A percentile compares a stretch with the other conserved stretches of the same genome.
phyloP scores from a whole-genome alignment of 2,329 filamentous ascomycete species.

The Ceratocystis colombiana region DNA sequence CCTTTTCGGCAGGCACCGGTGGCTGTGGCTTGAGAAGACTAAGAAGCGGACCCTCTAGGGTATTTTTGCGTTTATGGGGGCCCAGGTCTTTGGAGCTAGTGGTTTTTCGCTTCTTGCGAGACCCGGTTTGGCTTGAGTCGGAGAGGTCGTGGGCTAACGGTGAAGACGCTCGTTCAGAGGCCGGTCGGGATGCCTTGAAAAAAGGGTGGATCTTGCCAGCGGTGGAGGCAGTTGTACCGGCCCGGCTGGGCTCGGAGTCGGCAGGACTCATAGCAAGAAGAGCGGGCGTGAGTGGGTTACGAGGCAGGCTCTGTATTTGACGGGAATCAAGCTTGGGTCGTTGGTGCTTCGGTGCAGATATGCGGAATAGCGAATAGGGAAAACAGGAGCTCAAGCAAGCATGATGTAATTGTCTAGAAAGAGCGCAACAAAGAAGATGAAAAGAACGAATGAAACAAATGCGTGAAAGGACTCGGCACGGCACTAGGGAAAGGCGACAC shows the following conservation, averaged over 20 bases:
- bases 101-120: constrained; percentile 24
- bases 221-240: neutral
- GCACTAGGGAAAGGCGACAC: neutral
- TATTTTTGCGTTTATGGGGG: constrained; percentile 9
- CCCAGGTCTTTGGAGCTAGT: constrained; percentile 5
- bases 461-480: neutral
- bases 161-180: constrained; percentile 7
- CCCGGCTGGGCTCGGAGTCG: neutral
- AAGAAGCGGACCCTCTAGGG: constrained; percentile 20
- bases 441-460: neutral
- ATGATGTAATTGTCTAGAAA: neutral
- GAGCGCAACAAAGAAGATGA: neutral
- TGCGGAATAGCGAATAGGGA: neutral
- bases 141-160: constrained; percentile 17
- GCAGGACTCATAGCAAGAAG: neutral
- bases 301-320: neutral
- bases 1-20: neutral
- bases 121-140: constrained; percentile 14
- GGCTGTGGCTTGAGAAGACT: constrained; percentile 20
- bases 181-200: constrained; percentile 21
- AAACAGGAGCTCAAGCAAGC: neutral
- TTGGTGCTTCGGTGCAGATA: neutral
- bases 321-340: neutral
- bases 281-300: neutral
- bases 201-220: constrained; percentile 23